Evolutionary conservation across 2,329 filamentous ascomycete genomes (phyloP).

Genomic region (Diplodia corticola): DNA sequence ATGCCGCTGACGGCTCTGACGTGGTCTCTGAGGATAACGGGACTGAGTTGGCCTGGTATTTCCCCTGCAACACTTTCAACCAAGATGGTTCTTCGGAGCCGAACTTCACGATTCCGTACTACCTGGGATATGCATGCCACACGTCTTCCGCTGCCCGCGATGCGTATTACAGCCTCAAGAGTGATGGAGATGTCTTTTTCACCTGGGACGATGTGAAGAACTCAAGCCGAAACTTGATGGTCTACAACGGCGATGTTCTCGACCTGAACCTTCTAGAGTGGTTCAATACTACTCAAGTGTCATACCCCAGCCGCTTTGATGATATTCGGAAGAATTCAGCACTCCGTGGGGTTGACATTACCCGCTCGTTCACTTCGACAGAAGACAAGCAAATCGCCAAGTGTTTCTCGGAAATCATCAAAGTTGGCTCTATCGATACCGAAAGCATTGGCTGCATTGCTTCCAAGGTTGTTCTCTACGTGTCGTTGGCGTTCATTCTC

Average conservation of each 20-base stretch:
- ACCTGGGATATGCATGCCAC: conserved; percentile 86
- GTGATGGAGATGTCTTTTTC: conserved; percentile 87
- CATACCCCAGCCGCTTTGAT: conserved; percentile 74
- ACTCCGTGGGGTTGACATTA: conserved; percentile 83
- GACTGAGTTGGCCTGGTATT: conserved; percentile 86
- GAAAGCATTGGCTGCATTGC: conserved; percentile 97
- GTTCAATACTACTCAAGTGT: conserved; percentile 83
- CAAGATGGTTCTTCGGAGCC: conserved; percentile 84
- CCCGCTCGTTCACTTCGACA: conserved; percentile 77
- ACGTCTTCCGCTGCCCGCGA: conserved; percentile 69
- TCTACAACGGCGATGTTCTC: conserved; percentile 91
- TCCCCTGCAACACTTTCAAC: conserved; percentile 87
- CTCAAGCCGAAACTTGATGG: conserved; percentile 81
- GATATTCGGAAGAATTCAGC: conserved; percentile 70
- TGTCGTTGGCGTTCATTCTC: conserved; percentile 87
- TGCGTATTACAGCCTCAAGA: conserved; percentile 71
- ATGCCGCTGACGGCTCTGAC: conserved; percentile 66
- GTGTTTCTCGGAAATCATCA: conserved; percentile 91
- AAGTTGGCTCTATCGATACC: conserved; percentile 92
- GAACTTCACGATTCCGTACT: conserved; percentile 73
- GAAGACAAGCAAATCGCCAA: conserved; percentile 78
- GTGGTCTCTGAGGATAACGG: conserved; percentile 73
- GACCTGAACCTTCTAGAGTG: conserved; percentile 85
- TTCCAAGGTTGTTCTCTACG: conserved; percentile 93
- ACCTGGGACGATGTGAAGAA: conserved; percentile 95